Base-by-base conservation (phyloP, 495 filamentous ascomycete genomes). In the Daldinia loculata region DNA sequence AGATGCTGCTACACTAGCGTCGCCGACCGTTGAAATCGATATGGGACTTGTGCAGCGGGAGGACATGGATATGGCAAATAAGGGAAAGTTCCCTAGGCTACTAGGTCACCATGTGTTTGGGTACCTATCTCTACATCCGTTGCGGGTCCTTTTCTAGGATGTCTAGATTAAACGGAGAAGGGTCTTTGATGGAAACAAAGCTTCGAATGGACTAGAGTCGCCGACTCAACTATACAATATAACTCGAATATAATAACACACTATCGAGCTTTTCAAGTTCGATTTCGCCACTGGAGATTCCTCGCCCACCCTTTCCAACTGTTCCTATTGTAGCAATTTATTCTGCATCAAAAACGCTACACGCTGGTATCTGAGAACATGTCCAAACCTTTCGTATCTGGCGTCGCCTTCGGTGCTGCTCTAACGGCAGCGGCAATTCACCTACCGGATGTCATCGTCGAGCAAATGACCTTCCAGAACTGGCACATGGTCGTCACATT, bases 401-500 rank as follows among this genome's bases (percentile, higher is more conserved):
- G 87, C 11, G 81, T 79, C 19, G 72, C 80, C 66, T 88, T 89
- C 65, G 87, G 87, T 32, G 84, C 83, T 8, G 86, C 86, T 60
- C 75, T 89, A 17, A 80, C 85, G 24, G 80, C 82, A 19, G 77
- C 86, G 9, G 84, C 84, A 19, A 83, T 89, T 56, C 84, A 83
- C 69, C 77, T 80, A 56, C 86, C 87, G 6, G 69, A 79, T 14
- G 78, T 84, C 66, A 88, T 89, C 67, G 62, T 86, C 55, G 74
- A 73, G 0, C 87, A 89, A 72, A 82, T 89, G 78, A 75, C 74
- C 26, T 79, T 89, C 7, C 67, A 78, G 38, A 82, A 86, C 77
- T 88, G 84, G 74, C 84, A 85, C 61, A 89, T 89, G 87, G 73
- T 88, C 30, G 81, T 87, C 69, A 81, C 83, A 1, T 89, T 89